Evolutionary conservation across 1,284 basidiomycete genomes (phyloP).

Genomic region (Pseudomicrostroma phylloplanum): DNA sequence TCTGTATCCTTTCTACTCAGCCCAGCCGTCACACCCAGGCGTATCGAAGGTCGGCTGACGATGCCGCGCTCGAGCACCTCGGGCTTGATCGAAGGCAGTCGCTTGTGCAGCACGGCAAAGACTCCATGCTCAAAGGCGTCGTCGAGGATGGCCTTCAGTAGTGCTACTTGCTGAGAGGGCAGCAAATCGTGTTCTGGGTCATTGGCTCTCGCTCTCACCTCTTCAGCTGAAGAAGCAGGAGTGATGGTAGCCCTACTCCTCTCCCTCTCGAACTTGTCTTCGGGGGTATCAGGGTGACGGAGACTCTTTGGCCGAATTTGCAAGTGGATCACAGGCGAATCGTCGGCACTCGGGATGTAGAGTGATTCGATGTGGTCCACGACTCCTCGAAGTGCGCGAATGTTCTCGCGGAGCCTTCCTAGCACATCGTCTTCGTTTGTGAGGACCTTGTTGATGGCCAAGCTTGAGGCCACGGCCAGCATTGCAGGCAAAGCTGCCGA

Average conservation of each 20-base stretch:
- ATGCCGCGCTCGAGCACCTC: slow-evolving; percentile 31
- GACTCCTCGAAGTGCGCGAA: slow-evolving; percentile 66
- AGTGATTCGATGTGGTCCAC: slow-evolving; percentile 71
- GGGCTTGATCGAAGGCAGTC: slow-evolving; percentile 36
- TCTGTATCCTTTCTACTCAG: slow-evolving; percentile 83
- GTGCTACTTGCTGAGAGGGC: slow-evolving; percentile 30
- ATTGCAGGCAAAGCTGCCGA: slow-evolving; percentile 89
- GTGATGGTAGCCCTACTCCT: slow-evolving; percentile 17
- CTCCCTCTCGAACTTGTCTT: slow-evolving; percentile 25
- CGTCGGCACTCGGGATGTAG: slow-evolving; percentile 73
- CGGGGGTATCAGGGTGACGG: slow-evolving; percentile 33
- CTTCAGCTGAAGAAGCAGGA: background rate
- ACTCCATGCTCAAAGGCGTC: slow-evolving; percentile 40
- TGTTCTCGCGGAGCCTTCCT: slow-evolving; percentile 67
- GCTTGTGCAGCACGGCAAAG: slow-evolving; percentile 30
- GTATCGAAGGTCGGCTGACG: slow-evolving; percentile 66
- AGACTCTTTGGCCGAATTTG: slow-evolving; percentile 56
- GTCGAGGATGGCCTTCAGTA: slow-evolving; percentile 41
- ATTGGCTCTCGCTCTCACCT: background rate
- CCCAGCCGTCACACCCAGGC: slow-evolving; percentile 71
- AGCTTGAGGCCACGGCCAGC: slow-evolving; percentile 77
- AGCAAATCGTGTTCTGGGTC: slow-evolving; percentile 28
- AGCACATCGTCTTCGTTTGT: slow-evolving; percentile 4
- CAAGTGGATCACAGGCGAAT: slow-evolving; percentile 82
- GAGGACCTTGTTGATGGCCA: slow-evolving; percentile 67